phyloP scores from a whole-genome alignment of 2,329 filamentous ascomycete species.

The Clonostachys sp. region DNA sequence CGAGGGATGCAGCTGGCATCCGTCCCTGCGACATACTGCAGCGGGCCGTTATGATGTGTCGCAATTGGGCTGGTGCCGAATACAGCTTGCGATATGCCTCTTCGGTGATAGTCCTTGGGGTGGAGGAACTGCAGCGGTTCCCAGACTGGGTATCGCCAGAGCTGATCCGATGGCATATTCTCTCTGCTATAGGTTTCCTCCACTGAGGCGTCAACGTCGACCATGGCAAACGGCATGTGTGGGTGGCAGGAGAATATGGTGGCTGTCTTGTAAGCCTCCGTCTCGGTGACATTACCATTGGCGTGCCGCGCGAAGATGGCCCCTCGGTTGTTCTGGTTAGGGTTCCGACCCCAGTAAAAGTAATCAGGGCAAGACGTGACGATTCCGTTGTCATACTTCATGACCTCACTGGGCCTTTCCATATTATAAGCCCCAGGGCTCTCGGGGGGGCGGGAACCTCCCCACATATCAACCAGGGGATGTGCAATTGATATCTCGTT shows the following conservation, averaged over 20 bases:
- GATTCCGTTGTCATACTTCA: constrained; percentile 24
- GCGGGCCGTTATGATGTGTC: background rate
- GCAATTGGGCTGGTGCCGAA: constrained; percentile 9
- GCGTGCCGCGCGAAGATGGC: background rate
- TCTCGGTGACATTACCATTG: background rate
- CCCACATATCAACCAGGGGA: constrained; percentile 3
- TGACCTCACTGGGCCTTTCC: constrained; percentile 23
- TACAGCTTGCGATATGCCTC: constrained; percentile 20
- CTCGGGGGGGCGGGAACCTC: constrained; percentile 14
- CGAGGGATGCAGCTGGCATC: constrained; percentile 29
- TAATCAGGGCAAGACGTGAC: constrained; percentile 6
- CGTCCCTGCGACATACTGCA: constrained; percentile 21
- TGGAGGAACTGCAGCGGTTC: constrained; percentile 20
- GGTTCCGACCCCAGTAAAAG: background rate
- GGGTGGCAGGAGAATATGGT: constrained; percentile 2
- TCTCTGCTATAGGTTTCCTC: background rate
- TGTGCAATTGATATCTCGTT: constrained; percentile 22
- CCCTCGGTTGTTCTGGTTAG: background rate
- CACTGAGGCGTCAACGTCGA: background rate
- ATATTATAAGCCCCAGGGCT: constrained; percentile 10
- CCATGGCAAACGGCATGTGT: constrained; percentile 2
- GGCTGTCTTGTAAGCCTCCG: background rate
- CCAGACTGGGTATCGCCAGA: constrained; percentile 11
- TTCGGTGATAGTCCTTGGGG: background rate
- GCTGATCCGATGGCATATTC: background rate